Percentiles rank a stretch among this genome's conserved stretches.
These are phyloP conservation scores for Amesomyces nigricolor DNA, from an alignment of 2,329 filamentous ascomycete species.

Conservation along the genomic window DNA sequence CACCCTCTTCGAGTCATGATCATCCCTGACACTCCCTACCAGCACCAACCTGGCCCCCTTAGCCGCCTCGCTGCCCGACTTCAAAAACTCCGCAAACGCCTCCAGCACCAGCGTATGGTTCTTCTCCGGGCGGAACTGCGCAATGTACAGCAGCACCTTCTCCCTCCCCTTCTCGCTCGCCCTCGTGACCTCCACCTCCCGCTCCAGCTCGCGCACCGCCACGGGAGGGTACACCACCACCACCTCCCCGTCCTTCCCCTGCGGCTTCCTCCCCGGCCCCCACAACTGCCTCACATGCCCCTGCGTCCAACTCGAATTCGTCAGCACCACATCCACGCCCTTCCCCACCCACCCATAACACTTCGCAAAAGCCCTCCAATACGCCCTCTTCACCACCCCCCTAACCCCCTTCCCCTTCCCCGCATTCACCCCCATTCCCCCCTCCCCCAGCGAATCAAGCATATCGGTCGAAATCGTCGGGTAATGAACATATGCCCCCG, in stretches of 20 bases:
- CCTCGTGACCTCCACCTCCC: constrained; percentile 64
- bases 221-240: constrained; percentile 83
- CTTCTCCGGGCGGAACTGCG: constrained; percentile 96
- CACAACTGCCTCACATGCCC: constrained; percentile 75
- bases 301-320: constrained; percentile 94
- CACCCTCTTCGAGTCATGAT: constrained; percentile 72
- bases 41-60: constrained; percentile 66
- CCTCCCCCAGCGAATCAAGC: constrained; percentile 67
- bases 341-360: constrained; percentile 79
- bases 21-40: constrained; percentile 87
- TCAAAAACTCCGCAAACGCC: constrained; percentile 73
- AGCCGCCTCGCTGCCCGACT: constrained; percentile 45
- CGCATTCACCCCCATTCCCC: constrained; percentile 67
- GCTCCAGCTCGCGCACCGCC: constrained; percentile 76
- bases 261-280: constrained; percentile 51
- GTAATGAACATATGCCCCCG: constrained; percentile 91
- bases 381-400: constrained; percentile 64
- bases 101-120: constrained; percentile 84
- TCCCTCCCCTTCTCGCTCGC: constrained; percentile 65
- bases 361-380: constrained; percentile 81
- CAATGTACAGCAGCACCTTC: constrained; percentile 80
- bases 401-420: constrained; percentile 69
- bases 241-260: constrained; percentile 28
- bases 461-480: constrained; percentile 98
- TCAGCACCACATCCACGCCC: constrained; percentile 90